phyloP scores from a whole-genome alignment of 2,329 filamentous ascomycete species.

The Aspergillus luchuensis region DNA sequence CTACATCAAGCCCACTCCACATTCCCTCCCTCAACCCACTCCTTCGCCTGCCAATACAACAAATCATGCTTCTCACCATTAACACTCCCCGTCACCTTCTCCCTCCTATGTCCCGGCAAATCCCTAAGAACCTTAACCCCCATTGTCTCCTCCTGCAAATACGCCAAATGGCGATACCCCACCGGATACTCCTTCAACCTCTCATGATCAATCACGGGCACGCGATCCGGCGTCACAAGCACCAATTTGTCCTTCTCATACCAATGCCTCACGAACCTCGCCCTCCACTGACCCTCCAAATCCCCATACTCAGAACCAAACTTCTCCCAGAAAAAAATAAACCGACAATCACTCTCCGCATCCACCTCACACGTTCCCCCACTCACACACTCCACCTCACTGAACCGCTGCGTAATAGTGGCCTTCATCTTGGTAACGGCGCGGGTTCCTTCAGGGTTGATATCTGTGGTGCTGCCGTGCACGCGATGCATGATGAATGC shows the following conservation, averaged over 20 bases:
- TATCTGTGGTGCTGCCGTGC: conserved; percentile 49
- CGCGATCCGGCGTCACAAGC: conserved; percentile 46
- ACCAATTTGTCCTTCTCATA: conserved; percentile 58
- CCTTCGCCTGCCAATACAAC: conserved; percentile 48
- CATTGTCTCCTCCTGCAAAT: conserved; percentile 50
- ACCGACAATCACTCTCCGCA: conserved; percentile 51
- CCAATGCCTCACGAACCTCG: conserved; percentile 51
- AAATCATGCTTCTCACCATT: conserved; percentile 50
- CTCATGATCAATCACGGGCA: conserved; percentile 46
- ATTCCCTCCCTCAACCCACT: conserved; percentile 48
- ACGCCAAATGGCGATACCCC: conserved; percentile 50
- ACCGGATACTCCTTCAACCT: conserved; percentile 45
- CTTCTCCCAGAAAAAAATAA: conserved; percentile 52
- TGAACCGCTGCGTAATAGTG: conserved; percentile 54
- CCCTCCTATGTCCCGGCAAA: conserved; percentile 49
- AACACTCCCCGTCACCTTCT: conserved; percentile 28
- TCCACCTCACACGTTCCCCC: conserved; percentile 48
- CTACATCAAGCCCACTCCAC: conserved; percentile 18
- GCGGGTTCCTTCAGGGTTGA: conserved; percentile 41
- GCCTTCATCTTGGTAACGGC: conserved; percentile 56
- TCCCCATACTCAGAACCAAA: conserved; percentile 6
- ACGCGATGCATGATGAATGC: conserved; percentile 61
- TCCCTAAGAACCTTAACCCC: conserved; percentile 48
- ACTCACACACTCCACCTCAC: background rate
- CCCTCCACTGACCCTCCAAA: conserved; percentile 44